Percentiles rank a stretch among this genome's conserved stretches.
These are phyloP conservation scores for Microsporum ferrugineum DNA, from an alignment of 2,329 filamentous ascomycete genomes.

Conservation along the genomic window DNA sequence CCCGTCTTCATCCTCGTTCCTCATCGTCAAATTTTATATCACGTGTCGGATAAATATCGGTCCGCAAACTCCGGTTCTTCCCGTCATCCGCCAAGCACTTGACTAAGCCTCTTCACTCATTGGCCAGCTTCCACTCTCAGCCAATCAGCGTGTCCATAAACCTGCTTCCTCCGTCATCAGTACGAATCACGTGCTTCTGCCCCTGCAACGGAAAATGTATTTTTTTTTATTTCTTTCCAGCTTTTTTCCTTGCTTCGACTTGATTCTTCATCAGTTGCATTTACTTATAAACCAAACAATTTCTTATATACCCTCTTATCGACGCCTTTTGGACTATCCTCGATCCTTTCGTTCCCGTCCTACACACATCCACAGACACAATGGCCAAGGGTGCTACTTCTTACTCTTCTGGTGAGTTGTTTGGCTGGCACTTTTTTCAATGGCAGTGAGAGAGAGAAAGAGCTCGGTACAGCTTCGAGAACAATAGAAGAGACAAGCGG, in stretches of 20 bases:
- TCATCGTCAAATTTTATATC: neutral
- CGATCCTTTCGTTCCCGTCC: constrained; percentile 7
- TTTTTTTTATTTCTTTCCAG: neutral
- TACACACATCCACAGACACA: constrained; percentile 18
- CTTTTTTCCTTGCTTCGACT: constrained; percentile 8
- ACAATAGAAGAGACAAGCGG: neutral
- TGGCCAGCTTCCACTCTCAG: neutral
- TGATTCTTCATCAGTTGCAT: constrained; percentile 7
- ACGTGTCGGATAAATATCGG: neutral
- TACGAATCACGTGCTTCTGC: neutral
- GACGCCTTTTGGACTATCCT: constrained; percentile 23
- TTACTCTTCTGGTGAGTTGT: constrained; percentile 37
- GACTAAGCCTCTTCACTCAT: constrained; percentile 6
- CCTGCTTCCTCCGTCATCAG: neutral
- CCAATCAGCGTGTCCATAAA: constrained; percentile 8
- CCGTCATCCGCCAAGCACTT: neutral
- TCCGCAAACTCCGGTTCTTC: neutral
- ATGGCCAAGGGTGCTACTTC: constrained; percentile 32
- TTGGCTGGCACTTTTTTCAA: neutral
- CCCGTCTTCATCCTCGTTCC: neutral
- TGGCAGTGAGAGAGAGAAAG: neutral
- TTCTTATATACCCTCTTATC: constrained; percentile 15
- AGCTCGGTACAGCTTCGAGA: neutral
- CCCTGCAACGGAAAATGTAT: neutral
- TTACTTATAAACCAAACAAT: constrained; percentile 5